A percentile compares a stretch with the other conserved stretches of the same genome.
Evolutionary conservation across 139 green algal species (phyloP).

Genomic region (Micractinium conductrix): DNA sequence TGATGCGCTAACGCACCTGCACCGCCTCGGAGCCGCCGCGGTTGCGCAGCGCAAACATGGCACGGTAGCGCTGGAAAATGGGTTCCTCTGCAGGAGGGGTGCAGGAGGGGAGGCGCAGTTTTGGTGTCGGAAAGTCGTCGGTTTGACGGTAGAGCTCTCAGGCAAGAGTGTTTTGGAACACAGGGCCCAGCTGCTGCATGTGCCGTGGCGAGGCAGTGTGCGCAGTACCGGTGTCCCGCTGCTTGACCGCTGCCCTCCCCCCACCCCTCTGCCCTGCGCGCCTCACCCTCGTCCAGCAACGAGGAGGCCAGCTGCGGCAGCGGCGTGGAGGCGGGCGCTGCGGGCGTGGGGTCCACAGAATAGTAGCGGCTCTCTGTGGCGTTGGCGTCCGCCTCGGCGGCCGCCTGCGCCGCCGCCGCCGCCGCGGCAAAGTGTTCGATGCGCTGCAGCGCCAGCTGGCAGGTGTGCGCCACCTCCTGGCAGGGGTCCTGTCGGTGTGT

Average conservation of each 20-base stretch:
- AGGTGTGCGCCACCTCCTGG: conserved; percentile 94
- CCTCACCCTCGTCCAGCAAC: conserved; percentile 88
- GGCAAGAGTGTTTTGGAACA: too few species aligned
- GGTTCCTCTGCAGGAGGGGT: too few species aligned
- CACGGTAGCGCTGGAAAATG: conserved; percentile 93
- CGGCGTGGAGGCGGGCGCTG: conserved; percentile 66
- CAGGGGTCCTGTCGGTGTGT: not conserved
- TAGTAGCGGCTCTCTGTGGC: conserved; percentile 73
- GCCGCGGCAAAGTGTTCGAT: conserved; percentile 71
- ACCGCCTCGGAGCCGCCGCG: conserved; percentile 81
- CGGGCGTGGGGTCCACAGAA: conserved; percentile 94
- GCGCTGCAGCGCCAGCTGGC: conserved; percentile 91
- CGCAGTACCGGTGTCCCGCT: too few species aligned
- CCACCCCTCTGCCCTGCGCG: too few species aligned
- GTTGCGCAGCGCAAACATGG: conserved; percentile 97
- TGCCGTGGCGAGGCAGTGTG: too few species aligned
- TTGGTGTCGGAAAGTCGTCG: too few species aligned
- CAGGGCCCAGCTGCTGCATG: too few species aligned
- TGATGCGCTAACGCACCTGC: too few species aligned
- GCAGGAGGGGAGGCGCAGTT: too few species aligned
- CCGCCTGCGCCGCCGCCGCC: not conserved
- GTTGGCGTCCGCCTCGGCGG: not conserved
- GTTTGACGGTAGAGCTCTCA: too few species aligned
- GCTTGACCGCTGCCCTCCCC: too few species aligned
- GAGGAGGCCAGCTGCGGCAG: conserved; percentile 58